Evolutionary conservation across 2,329 filamentous ascomycete genomes (phyloP), one percentile per base, ranked within the genome.

Genomic region (Claviceps sorghi): DNA sequence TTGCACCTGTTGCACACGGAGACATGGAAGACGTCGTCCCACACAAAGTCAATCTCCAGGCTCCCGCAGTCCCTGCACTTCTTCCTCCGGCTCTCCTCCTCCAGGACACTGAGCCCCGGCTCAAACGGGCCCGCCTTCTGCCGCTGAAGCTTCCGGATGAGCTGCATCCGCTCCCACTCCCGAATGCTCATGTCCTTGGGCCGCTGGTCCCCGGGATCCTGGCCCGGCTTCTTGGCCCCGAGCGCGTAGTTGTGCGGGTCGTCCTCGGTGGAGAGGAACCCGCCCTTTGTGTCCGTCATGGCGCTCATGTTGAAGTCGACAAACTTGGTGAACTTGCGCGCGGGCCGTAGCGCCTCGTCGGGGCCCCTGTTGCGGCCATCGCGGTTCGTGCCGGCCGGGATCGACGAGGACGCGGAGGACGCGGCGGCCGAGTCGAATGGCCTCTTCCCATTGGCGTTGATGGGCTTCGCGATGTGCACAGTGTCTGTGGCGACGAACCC

Each of bases 261-360:
- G 63, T 98, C 93, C 56, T 91, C 86, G 1, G 80, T 78, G n/a
- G 84, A 86, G 58, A 98, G 69, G 67, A 98, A 98, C 0, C 93
- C 93, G 56, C 93, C 93, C 64, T 96, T 96, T 1, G 91, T 97
- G 66, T 98, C 93, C 7, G 85, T 94, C 89, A 98, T 97, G 69
- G 91, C 86, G 64, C 86, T 91, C 69, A 98, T 93, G 67, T 98
- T 93, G 70, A 96, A 97, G 64, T 98, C 93, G 62, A 98, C 90
- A 65, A 86, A 97, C 66, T 93, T 91, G 55, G 86, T 82, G 59
- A 97, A 96, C 63, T 94, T 96, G 62, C 83, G 80, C 47, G 88
- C 87, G 0, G 91, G 84, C 52, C 82, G 82, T 49, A 94, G 82
- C 44, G 66, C 55, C 65, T 63, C 72, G 17, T 73, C 72, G 57